Base-by-base conservation (phyloP, 768 basidiomycete species). In the Suillus discolor region DNA sequence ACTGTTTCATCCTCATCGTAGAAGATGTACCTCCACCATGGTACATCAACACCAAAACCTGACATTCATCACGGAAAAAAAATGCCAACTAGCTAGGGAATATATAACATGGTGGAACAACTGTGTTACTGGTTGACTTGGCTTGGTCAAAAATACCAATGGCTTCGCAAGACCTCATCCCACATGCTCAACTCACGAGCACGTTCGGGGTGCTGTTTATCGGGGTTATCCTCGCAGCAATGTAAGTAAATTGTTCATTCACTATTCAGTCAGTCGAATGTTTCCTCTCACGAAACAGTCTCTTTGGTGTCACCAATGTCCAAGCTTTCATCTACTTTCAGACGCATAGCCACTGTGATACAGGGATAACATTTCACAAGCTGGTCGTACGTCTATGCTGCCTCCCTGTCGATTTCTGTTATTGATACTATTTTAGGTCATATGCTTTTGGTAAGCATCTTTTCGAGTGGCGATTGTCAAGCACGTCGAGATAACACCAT, bases 251-350 rank as follows among this genome's bases (percentile, higher is more conserved):
- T 12, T 13, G 11, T 23, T 34, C n/a, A 4, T 36, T 57, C 36
- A 23, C 55, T 13, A 23, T 34, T 1, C 31, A 20, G 42, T 44
- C 1, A 7, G 16, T 18, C 15, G 16, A 42, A 6, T 16, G 15
- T 42, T 42, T 42, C 16, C 16, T 15, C 12, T 23, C n/a, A 57
- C n/a, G n/a, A 13, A 57, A 57, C 23, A 57, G 57, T 38, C 57
- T 57, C 36, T 23, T 38, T 39, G 57, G 57, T 16, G n/a, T 23
- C 38, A 57, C 57, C 36, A 57, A 38, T 3, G n/a, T 25, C 23
- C 57, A 57, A 57, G 57, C 23, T 38, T 57, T 57, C 7, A 16
- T 57, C 57, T 57, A 57, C 36, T 39, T 57, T 57, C 36, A 9
- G 57, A 38, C 57, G 4, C 57, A 57, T 38, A 57, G 36, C 5